phyloP scores from a whole-genome alignment of 306 rosid species.

The Leucaena leucocephala region DNA sequence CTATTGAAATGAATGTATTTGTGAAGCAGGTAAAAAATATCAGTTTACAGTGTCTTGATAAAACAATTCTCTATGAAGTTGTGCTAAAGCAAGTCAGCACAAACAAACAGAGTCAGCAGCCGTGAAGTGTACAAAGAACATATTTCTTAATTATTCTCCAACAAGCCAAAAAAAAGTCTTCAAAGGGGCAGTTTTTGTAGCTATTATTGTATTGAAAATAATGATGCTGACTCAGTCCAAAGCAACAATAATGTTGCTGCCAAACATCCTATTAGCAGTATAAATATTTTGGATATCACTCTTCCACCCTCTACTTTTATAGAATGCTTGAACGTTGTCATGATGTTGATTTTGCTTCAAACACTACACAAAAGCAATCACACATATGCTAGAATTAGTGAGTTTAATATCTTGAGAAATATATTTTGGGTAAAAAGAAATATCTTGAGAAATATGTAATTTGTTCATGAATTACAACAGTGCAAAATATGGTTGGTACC shows the following conservation, averaged over 20 bases:
- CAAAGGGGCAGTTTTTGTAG: neutral
- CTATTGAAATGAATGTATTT: neutral
- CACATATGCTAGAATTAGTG: neutral
- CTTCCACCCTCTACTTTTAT: neutral
- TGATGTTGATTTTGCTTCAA: neutral
- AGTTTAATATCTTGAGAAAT: neutral
- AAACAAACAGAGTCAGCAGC: too few species aligned
- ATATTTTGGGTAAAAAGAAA: neutral
- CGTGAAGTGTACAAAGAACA: neutral
- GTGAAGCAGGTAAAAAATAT: neutral
- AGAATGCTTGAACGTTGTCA: neutral
- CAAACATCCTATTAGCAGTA: neutral
- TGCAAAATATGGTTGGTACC: neutral
- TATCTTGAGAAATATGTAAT: slow-evolving; percentile 4
- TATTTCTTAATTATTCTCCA: neutral
- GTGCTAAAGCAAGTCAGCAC: neutral
- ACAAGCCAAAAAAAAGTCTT: neutral
- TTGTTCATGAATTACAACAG: neutral
- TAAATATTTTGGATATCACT: neutral
- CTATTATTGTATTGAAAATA: neutral
- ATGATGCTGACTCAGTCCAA: neutral
- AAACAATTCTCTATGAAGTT: neutral
- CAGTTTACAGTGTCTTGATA: neutral
- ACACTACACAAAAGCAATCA: neutral
- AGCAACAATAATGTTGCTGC: neutral